These are phyloP conservation scores for Lactuca saligna DNA, from an alignment of 129 eudicot species.

Conservation along the genomic window DNA sequence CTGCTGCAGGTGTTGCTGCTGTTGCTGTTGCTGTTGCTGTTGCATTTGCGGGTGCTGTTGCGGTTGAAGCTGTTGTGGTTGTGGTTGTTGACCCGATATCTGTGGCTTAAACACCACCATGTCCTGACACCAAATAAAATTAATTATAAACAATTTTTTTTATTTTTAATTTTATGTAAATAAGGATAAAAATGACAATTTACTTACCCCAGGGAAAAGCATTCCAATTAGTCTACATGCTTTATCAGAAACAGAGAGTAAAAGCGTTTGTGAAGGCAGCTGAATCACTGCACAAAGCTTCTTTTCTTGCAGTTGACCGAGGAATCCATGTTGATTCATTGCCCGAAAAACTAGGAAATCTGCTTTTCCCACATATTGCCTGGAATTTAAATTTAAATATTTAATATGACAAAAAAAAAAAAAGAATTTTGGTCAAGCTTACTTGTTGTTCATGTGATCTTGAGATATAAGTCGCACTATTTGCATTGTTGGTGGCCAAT, in stretches of 20 bases:
- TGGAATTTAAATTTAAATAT: constrained; percentile 18
- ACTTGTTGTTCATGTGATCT: constrained; percentile 99
- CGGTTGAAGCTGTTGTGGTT: constrained; percentile 49
- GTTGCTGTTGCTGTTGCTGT: constrained; percentile 38
- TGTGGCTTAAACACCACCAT: constrained; percentile 99
- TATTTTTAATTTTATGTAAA: not conserved
- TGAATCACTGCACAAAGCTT: constrained; percentile 99
- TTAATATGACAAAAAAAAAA: no score
- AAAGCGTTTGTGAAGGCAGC: constrained; percentile 90
- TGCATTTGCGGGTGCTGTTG: constrained; percentile 47
- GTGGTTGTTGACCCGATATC: constrained; percentile 67
- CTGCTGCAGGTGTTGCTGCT: constrained; percentile 34
- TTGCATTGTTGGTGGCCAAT: constrained; percentile 99
- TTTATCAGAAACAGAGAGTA: constrained; percentile 92
- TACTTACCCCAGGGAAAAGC: constrained; percentile 98
- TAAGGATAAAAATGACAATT: constrained; percentile 6
- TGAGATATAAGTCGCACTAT: constrained; percentile 97
- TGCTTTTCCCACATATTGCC: constrained; percentile 98
- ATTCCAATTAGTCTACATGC: constrained; percentile 93
- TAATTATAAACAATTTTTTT: not conserved
- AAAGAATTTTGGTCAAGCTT: no score
- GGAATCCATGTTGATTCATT: constrained; percentile 99
- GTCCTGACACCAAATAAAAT: constrained; percentile 47
- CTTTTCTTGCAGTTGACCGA: constrained; percentile 96
- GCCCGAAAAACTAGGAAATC: constrained; percentile 97